Evolutionary conservation across 495 filamentous ascomycete species (phyloP).

Genomic region (Terfezia claveryi): DNA sequence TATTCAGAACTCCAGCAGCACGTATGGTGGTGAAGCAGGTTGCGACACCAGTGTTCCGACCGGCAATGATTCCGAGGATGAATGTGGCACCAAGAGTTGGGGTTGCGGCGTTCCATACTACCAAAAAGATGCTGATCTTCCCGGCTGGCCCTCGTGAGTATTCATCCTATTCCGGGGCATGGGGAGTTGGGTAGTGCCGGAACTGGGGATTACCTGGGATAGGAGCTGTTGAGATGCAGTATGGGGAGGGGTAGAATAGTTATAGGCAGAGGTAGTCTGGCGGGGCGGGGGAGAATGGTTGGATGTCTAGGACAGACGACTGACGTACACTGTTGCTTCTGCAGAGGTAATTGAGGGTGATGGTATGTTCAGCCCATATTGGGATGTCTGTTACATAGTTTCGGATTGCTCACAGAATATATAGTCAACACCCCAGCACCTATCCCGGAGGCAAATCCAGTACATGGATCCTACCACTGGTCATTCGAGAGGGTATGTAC

Average conservation of each 20-base stretch:
- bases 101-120: conserved; percentile 50
- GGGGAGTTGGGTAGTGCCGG: conserved; percentile 12
- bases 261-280: too few relatives aligned
- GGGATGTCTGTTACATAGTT: too few relatives aligned
- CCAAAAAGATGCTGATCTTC: conserved; percentile 41
- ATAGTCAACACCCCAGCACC: conserved; percentile 71
- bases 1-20: background rate
- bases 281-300: too few relatives aligned
- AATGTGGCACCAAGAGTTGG: background rate
- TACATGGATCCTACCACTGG: conserved; percentile 95
- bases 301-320: too few relatives aligned
- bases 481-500: conserved; percentile 59
- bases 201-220: conserved; percentile 12
- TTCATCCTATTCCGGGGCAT: conserved; percentile 1
- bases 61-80: background rate
- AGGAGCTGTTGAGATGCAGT: background rate
- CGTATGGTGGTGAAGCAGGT: background rate
- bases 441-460: conserved; percentile 45
- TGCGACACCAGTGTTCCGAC: background rate
- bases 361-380: conserved; percentile 30
- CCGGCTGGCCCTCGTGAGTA: conserved; percentile 45
- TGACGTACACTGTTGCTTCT: background rate
- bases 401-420: background rate
- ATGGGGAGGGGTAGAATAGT: background rate
- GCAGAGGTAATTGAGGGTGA: conserved; percentile 58